These are phyloP conservation scores for Globisporangium irregulare DNA, from an alignment of 352 stramenopile genomes.

Conservation along the genomic window DNA sequence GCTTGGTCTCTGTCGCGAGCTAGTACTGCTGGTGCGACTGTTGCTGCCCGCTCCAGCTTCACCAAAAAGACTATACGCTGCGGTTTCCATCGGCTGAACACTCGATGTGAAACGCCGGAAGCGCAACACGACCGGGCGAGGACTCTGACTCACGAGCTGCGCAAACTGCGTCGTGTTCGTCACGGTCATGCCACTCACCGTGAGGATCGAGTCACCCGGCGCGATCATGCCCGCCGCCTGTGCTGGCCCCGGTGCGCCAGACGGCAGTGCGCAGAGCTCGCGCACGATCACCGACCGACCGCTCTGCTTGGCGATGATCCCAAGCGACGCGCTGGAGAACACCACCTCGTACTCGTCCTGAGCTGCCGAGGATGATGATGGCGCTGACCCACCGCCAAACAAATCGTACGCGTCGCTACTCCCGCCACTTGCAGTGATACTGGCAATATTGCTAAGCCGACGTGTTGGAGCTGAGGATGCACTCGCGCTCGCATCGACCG, in stretches of 20 bases:
- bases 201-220: constrained; percentile 64
- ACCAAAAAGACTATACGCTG: constrained; percentile 71
- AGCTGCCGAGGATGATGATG: constrained; percentile 6
- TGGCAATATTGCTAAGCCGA: neutral
- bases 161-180: constrained; percentile 73
- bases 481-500: neutral
- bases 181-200: constrained; percentile 65
- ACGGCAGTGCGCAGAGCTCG: constrained; percentile 51
- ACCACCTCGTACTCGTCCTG: constrained; percentile 74
- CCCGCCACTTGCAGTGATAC: neutral
- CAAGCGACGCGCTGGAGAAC: constrained; percentile 54
- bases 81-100: constrained; percentile 22
- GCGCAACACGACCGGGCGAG: constrained; percentile 67
- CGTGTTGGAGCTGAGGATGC: neutral
- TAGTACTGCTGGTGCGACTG: neutral
- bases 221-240: constrained; percentile 50
- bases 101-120: constrained; percentile 45
- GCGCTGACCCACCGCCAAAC: constrained; percentile 16
- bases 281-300: constrained; percentile 59
- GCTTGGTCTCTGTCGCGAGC: constrained; percentile 2
- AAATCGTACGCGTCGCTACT: constrained; percentile 9
- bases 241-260: constrained; percentile 41
- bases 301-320: constrained; percentile 72
- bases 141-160: constrained; percentile 50
- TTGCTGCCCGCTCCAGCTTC: constrained; percentile 21